phyloP scores from a whole-genome alignment of 2,329 filamentous ascomycete species.

The Colletotrichum lupini region DNA sequence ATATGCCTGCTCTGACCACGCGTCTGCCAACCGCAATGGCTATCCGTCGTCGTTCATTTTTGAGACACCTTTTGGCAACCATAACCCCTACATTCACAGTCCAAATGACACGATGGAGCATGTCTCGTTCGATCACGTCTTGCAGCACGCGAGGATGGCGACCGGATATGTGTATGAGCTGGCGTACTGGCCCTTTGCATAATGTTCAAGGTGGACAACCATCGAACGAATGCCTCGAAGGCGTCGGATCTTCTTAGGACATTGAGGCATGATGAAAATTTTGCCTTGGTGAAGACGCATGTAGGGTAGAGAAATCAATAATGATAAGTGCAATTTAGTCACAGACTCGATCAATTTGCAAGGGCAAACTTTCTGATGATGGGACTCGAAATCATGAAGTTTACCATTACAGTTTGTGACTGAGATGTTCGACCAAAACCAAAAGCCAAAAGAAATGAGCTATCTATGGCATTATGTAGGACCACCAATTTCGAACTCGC shows the following conservation, averaged over 20 bases:
- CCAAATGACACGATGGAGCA: constrained; percentile 78
- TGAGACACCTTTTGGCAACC: constrained; percentile 68
- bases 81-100: constrained; percentile 78
- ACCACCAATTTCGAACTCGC: neutral
- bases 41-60: constrained; percentile 75
- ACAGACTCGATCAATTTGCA: too few relatives aligned
- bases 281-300: too few relatives aligned
- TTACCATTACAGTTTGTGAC: too few relatives aligned
- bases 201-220: neutral
- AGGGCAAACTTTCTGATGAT: too few relatives aligned
- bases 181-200: constrained; percentile 36
- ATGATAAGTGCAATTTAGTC: too few relatives aligned
- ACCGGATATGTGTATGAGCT: constrained; percentile 60
- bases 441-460: too few relatives aligned
- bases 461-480: neutral
- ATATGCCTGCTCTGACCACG: constrained; percentile 75
- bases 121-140: constrained; percentile 74
- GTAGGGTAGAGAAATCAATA: too few relatives aligned
- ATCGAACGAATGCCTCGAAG: neutral
- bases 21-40: constrained; percentile 73
- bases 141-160: constrained; percentile 69
- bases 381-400: too few relatives aligned
- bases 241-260: neutral
- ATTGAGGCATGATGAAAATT: too few relatives aligned
- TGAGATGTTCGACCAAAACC: too few relatives aligned